Evolutionary conservation across 2,329 filamentous ascomycete genomes (phyloP), one percentile per base, ranked within the genome.

Genomic region (Fusarium nematophilum): DNA sequence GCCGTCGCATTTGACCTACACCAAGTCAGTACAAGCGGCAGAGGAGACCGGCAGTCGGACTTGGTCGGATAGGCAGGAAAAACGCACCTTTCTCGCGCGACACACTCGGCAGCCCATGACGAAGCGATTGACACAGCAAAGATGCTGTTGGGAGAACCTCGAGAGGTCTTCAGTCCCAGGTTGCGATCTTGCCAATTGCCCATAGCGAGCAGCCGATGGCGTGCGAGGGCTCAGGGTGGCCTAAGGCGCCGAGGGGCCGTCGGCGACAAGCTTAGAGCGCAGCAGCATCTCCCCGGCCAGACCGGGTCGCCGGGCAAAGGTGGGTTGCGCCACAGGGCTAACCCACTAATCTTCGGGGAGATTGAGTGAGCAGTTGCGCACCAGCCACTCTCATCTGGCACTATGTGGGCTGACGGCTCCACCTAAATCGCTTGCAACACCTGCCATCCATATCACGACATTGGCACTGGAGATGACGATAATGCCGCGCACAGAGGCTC

Each of bases 1-100:
- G 39, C 75, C 75, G 56, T 78, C 75, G 60, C 75, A 78, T 69
- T 77, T 77, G 69, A 78, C 75, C 75, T 78, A 66, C 44, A 63
- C 53, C 23, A 44, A 47, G 40, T 27, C 37, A 42, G 45, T 29
- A 49, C 31, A 40, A 29, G 27, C 29, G 21, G 9, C 34, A 68
- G 64, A 26, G 34, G 26, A 36, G 26, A 6, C 45, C 36, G 47
- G 29, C 18, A 18, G 36, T 44, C 23, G 48, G 43, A 51, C 30
- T 44, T 44, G 25, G 17, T 29, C 18, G 13, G 23, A 43, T 36
- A 34, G 38, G 30, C 15, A 33, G 34, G 11, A 9, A 14, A 53
- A 48, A 51, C 66, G 57, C 59, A 76, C 75, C 72, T 78, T 78
- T 69, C 75, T 72, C 47, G 75, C 75, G 48, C 75, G 72, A 63